phyloP scores from a whole-genome alignment of 768 basidiomycete species.

The Rhizopogon sp. region DNA sequence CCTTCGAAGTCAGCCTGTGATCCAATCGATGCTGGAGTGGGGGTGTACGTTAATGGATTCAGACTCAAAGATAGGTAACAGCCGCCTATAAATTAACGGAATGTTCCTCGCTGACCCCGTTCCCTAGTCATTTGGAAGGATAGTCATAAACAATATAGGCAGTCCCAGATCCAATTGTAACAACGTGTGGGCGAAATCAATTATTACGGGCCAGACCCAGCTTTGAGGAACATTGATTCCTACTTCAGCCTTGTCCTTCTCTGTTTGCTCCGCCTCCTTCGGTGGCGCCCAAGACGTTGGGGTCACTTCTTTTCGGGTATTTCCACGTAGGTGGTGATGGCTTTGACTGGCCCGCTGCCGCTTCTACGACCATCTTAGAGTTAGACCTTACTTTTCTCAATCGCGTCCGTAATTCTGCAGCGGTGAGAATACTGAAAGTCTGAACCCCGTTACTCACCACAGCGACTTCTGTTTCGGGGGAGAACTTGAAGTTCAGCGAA shows the following conservation, averaged over 20 bases:
- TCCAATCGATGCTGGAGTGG: background rate
- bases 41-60: background rate
- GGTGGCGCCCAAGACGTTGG: constrained; percentile 30
- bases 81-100: too few species aligned
- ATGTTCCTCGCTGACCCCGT: background rate
- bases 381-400: too few species aligned
- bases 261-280: constrained; percentile 22
- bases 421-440: too few species aligned
- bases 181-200: background rate
- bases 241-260: constrained; percentile 8
- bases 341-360: constrained; percentile 68
- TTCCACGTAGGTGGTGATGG: constrained; percentile 33
- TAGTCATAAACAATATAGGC: background rate
- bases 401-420: too few species aligned
- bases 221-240: constrained; percentile 7
- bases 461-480: too few species aligned
- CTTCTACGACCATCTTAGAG: constrained; percentile 79
- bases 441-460: too few species aligned
- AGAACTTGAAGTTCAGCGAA: too few species aligned
- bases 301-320: constrained; percentile 30
- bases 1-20: background rate
- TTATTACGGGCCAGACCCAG: background rate
- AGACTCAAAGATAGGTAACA: background rate
- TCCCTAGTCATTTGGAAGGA: background rate
- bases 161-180: background rate